Evolutionary conservation across 768 basidiomycete species (phyloP), one percentile per base, ranked within the genome.

Genomic region (Russula lepida): DNA sequence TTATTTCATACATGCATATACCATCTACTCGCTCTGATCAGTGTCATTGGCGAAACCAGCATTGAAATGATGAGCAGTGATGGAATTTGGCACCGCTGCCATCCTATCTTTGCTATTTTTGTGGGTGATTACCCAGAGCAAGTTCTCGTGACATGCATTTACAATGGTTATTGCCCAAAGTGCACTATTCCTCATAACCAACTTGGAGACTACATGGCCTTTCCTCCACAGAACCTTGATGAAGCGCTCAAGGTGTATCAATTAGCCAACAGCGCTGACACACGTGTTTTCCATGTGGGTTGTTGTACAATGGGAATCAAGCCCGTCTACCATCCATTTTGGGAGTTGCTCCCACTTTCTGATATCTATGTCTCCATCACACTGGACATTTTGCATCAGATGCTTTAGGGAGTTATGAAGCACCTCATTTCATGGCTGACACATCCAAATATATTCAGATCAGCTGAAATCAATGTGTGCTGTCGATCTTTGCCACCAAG

Each of bases 301-400:
- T 41, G 39, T 15, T 15, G 39, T 15, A 15, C 13, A 8, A 17
- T 4, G 3, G 35, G 65, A 0, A 56, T 72, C 58, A 70, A 70
- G 50, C 67, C 70, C 0, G 32, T 70, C 6, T 51, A 33, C 6
- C 60, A 65, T 11, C 73, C 69, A 0, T 74, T 68, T 51, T 74
- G 68, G 48, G 48, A 49, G 27, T 46, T 9, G 2, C 28, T 28
- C 28, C 48, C 48, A 19, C 15, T 28, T 2, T 27, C 27, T 11
- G 19, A 41, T 17, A 41, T 41, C 39, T 41, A 15, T 17, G 5
- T 41, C 5, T 41, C 13, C 12, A 41, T 41, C 39, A 41, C 39
- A 5, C 39, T 17, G 13, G 39, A 41, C 55, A 21, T 61, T n/a
- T n/a, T n/a, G n/a, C n/a, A n/a, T n/a, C n/a, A n/a, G n/a, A n/a